Evolutionary conservation across 345 rosid genomes (phyloP), one percentile per base, ranked within the genome.

Genomic region (Psidium friedrichsthalianum): DNA sequence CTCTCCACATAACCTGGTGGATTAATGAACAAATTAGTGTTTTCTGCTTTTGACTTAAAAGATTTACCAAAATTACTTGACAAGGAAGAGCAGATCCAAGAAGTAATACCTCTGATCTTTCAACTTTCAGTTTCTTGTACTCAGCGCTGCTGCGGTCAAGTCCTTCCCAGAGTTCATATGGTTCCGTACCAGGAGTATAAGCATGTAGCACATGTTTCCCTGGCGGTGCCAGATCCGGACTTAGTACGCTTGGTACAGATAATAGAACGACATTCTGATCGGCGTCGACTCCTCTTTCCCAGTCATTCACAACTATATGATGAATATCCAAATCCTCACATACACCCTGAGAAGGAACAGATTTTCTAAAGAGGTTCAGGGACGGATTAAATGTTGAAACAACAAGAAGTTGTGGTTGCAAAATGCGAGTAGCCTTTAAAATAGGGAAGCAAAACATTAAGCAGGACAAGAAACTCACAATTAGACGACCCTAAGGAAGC

Each of bases 181-280:
- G 97, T 86, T 96, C 99, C 0, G 98, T 96, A 82, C 99, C 98
- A 13, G 98, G 98, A 24, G 94, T 90, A 85, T 95, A 96, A 57
- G 98, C 98, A 54, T 95, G 99, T 27, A 95, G 86, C 36, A 96
- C 90, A 86, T 95, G 99, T 88, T 96, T 95, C 16, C 97, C 96
- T 22, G 94, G 94, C 1, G 98, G 98, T 57, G 99, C 98, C 83
- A 96, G 92, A 85, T 93, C 91, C 7, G 95, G 95, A 87, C 96
- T 95, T 11, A 96, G 93, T 61, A 91, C 93, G 16, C 95, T 93
- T 22, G 98, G 98, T 51, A 96, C 91, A 49, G 99, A 96, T 86
- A 96, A 93, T 82, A 96, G 91, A 83, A 95, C 98, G 18, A 96
- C 98, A 83, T 96, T 96, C 89, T 96, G 98, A 87, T 94, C 98